phyloP scores from a whole-genome alignment of 129 eudicot genomes.

The Oenanthe sinensis region DNA sequence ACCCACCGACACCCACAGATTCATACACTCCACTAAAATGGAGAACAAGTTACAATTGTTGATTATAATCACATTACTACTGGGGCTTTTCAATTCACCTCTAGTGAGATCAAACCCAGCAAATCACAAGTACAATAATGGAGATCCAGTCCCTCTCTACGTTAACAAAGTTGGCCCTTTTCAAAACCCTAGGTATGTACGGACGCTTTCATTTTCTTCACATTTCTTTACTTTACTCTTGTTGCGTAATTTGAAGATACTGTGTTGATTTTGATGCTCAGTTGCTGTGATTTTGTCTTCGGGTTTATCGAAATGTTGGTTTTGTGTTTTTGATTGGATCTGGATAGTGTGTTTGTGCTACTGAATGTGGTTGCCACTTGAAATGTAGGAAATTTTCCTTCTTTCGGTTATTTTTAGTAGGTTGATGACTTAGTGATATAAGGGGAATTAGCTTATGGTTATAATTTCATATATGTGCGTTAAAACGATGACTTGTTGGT shows the following conservation, averaged over 20 bases:
- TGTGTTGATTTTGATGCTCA: too few species aligned
- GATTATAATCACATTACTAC: constrained; percentile 14
- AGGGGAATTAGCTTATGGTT: background rate
- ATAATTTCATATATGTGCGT: background rate
- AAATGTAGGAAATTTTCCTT: background rate
- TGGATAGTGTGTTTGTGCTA: background rate
- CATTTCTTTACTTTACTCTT: background rate
- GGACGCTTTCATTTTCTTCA: too few species aligned
- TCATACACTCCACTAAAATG: background rate
- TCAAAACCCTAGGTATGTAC: constrained; percentile 48
- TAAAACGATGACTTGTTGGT: background rate
- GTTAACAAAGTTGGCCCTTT: constrained; percentile 63
- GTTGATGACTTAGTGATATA: too few species aligned
- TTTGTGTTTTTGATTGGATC: background rate
- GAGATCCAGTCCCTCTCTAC: constrained; percentile 49
- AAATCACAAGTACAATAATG: constrained; percentile 44
- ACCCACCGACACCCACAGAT: background rate
- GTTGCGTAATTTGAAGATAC: background rate
- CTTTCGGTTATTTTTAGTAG: too few species aligned
- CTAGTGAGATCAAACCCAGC: constrained; percentile 38
- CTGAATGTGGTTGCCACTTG: background rate
- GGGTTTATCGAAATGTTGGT: background rate
- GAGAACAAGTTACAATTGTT: background rate
- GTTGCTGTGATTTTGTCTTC: too few species aligned
- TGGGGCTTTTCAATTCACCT: background rate